phyloP scores from a whole-genome alignment of 2,329 filamentous ascomycete species.

The Fusarium floridanum region DNA sequence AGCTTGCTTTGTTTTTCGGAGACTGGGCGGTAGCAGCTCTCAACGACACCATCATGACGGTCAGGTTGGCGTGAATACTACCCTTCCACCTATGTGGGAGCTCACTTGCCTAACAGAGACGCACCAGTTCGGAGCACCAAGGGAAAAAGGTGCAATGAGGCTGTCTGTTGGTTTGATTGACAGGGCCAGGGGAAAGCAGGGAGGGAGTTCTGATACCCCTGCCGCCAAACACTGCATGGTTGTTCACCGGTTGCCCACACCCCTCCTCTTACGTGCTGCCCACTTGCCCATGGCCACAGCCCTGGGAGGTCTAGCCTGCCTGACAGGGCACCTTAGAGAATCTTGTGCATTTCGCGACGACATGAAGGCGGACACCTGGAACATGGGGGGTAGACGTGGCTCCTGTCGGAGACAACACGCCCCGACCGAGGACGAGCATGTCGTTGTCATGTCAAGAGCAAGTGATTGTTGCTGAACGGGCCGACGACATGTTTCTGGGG shows the following conservation, averaged over 20 bases:
- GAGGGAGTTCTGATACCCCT: constrained; percentile 35
- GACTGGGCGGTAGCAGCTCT: constrained; percentile 10
- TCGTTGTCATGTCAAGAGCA: constrained; percentile 6
- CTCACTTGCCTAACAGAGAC: neutral
- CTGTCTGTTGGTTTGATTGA: constrained; percentile 29
- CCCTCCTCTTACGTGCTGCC: constrained; percentile 25
- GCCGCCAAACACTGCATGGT: constrained; percentile 38
- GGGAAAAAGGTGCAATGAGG: constrained; percentile 20
- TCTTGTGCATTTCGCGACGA: constrained; percentile 15
- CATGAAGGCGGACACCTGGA: constrained; percentile 22
- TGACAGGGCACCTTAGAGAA: constrained; percentile 30
- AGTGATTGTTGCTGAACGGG: constrained; percentile 8
- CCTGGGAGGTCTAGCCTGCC: constrained; percentile 30
- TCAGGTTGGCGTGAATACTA: constrained; percentile 4
- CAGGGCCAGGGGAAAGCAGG: constrained; percentile 29
- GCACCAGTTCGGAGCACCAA: constrained; percentile 9
- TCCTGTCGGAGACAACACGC: constrained; percentile 41
- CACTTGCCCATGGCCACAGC: constrained; percentile 36
- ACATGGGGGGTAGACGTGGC: constrained; percentile 43
- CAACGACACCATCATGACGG: constrained; percentile 17
- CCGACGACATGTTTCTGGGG: constrained; percentile 20
- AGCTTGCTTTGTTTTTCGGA: constrained; percentile 1
- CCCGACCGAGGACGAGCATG: constrained; percentile 13
- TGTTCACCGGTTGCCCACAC: constrained; percentile 43
- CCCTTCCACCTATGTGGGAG: constrained; percentile 13